Evolutionary conservation across 2,329 filamentous ascomycete species (phyloP).

Genomic region (Metarhizium humberi): DNA sequence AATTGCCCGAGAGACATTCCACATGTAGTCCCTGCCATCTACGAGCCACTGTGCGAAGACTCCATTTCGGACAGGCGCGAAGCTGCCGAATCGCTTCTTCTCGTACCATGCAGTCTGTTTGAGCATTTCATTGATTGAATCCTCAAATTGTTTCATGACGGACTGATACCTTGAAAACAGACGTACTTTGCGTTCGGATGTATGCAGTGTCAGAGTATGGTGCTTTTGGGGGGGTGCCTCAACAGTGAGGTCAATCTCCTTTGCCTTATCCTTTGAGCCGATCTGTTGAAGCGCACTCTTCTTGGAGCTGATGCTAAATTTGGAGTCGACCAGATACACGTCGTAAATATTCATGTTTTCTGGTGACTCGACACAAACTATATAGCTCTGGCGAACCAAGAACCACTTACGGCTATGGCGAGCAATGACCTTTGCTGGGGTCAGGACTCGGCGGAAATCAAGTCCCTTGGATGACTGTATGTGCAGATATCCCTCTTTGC

Average conservation of each 20-base stretch:
- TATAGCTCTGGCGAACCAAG: constrained; percentile 91
- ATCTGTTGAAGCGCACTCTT: constrained; percentile 46
- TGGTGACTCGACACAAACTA: constrained; percentile 96
- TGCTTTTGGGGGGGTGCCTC: constrained; percentile 45
- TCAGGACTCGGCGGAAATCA: constrained; percentile 74
- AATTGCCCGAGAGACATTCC: constrained; percentile 94
- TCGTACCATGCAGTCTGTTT: constrained; percentile 74
- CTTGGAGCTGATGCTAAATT: constrained; percentile 75
- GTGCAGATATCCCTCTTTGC: constrained; percentile 89
- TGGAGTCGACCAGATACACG: constrained; percentile 89
- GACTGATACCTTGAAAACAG: constrained; percentile 85
- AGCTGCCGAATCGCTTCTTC: constrained; percentile 82
- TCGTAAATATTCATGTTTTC: constrained; percentile 99
- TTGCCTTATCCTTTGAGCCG: constrained; percentile 49
- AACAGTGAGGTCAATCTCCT: constrained; percentile 32
- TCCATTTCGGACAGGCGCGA: constrained; percentile 76
- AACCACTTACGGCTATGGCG: constrained; percentile 95
- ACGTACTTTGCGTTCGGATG: constrained; percentile 86
- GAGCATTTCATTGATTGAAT: constrained; percentile 82
- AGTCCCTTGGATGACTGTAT: constrained; percentile 87
- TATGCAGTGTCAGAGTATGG: constrained; percentile 80
- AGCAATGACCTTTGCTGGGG: constrained; percentile 66
- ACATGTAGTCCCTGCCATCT: constrained; percentile 97
- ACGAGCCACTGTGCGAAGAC: constrained; percentile 96
- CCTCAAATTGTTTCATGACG: constrained; percentile 83